Conservation (phyloP, 176 grass and related monocot species). For the Oryza australiensis region DNA sequence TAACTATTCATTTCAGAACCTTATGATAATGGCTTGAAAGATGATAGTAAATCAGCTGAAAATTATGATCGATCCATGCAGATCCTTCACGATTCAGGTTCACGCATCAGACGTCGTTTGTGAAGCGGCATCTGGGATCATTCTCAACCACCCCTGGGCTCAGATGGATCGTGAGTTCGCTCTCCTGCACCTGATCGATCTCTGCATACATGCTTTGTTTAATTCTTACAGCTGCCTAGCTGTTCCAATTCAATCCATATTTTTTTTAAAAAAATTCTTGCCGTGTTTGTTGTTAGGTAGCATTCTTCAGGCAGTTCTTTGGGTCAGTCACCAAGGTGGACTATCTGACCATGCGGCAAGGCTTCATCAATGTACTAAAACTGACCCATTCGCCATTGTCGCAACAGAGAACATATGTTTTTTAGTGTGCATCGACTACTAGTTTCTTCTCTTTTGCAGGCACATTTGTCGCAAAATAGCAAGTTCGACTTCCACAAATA, state of each 20-base stretch:
- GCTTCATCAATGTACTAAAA: conserved; percentile 74
- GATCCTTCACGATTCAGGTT: conserved; percentile 83
- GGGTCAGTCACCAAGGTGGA: conserved; percentile 79
- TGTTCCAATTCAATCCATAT: background rate
- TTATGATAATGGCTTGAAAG: background rate
- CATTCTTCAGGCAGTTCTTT: conserved; percentile 92
- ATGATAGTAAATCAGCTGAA: background rate
- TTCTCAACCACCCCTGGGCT: conserved; percentile 52
- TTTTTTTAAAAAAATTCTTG: background rate
- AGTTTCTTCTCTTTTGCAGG: background rate
- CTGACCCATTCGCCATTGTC: background rate
- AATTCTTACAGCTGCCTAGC: background rate
- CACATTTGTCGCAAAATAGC: conserved; percentile 52
- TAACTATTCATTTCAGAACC: background rate
- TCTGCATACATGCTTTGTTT: background rate
- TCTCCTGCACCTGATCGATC: background rate
- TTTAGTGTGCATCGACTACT: background rate
- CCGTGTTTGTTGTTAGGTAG: conserved; percentile 45
- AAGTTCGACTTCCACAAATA: conserved; percentile 89
- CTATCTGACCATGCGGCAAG: conserved; percentile 78
- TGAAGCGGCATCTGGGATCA: conserved; percentile 59
- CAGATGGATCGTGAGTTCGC: conserved; percentile 49
- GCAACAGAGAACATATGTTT: background rate
- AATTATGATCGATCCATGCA: conserved; percentile 9
- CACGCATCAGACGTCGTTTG: conserved; percentile 77